Evolutionary conservation across 345 rosid genomes (phyloP), one percentile per base, ranked within the genome.

Genomic region (Psidium friedrichsthalianum): DNA sequence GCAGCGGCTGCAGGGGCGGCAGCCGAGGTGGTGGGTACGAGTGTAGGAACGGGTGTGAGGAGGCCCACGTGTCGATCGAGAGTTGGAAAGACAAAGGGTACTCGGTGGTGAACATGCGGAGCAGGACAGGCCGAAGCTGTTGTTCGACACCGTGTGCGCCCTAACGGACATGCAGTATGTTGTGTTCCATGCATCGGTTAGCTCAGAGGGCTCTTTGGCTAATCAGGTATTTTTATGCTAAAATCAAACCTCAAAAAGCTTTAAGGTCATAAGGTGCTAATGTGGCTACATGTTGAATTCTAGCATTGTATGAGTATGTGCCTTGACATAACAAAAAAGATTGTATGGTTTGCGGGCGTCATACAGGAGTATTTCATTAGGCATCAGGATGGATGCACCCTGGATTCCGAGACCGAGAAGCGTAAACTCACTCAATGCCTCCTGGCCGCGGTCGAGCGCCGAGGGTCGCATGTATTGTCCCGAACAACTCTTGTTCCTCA

Each of bases 291-390:
- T 9, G 57, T 55, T 55, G 57, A 21, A 55, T 55, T 55, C 57
- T 55, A 69, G 78, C 47, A 69, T 18, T 69, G 47, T 4, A 18
- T 36, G 78, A 69, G 25, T 0, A 32, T 40, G 42, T 64, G 11
- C 25, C 52, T 2, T 11, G 1, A 57, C 85, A 4, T 52, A n/a
- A 82, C 57, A 47, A 32, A 36, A 36, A 22, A 6, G 27, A 32
- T 74, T 15, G 55, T 42, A 8, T 1, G 21, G 52, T 85, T 69
- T 36, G 78, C 13, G 64, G 76, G 40, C 24, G 40, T 85, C 80
- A 7, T 78, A 74, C 94, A 97, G 96, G 98, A 97, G 88, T 97
- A 96, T 86, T 97, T 93, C 86, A 89, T 97, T 84, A 88, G 98
- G 87, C 96, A 92, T 58, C 92, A 91, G 86, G 94, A 94, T 74